These are phyloP conservation scores for Adenanthera pavonina DNA, from an alignment of 306 rosid species.

Conservation along the genomic window DNA sequence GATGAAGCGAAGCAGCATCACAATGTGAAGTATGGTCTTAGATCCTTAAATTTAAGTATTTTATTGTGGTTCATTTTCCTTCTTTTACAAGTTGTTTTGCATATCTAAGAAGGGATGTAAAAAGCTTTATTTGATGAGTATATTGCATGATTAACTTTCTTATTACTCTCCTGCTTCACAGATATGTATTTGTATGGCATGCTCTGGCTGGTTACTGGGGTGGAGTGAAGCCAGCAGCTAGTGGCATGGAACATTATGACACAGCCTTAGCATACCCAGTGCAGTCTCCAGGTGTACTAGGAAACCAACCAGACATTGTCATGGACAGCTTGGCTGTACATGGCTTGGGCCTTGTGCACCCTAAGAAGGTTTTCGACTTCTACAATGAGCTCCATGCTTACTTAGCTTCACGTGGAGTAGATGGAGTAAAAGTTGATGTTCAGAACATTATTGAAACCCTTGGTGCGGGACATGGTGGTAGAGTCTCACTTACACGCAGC, in stretches of 20 bases:
- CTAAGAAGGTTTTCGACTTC: slow-evolving; percentile 86
- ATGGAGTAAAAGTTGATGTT: slow-evolving; percentile 98
- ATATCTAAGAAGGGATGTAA: not conserved
- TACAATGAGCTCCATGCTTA: slow-evolving; percentile 94
- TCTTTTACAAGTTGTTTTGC: not conserved
- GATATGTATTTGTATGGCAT: slow-evolving; percentile 94
- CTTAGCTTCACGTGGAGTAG: slow-evolving; percentile 93
- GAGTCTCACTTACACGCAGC: slow-evolving; percentile 90
- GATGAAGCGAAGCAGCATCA: slow-evolving; percentile 81
- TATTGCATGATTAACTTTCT: not conserved
- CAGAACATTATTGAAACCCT: slow-evolving; percentile 95
- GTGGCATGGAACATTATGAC: slow-evolving; percentile 93
- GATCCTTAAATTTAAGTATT: slow-evolving; percentile 19
- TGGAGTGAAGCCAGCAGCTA: slow-evolving; percentile 91
- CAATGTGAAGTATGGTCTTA: slow-evolving; percentile 72
- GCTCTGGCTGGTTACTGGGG: slow-evolving; percentile 99
- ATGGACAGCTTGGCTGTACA: slow-evolving; percentile 90
- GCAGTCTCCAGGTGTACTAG: slow-evolving; percentile 78
- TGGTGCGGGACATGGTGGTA: slow-evolving; percentile 92
- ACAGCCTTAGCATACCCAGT: slow-evolving; percentile 87
- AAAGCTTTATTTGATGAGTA: slow-evolving; percentile 1
- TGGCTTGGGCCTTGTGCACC: slow-evolving; percentile 94
- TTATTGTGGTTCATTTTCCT: not conserved
- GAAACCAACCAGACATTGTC: slow-evolving; percentile 94
- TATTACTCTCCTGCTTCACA: slow-evolving; percentile 41